Percentiles rank a stretch among this genome's conserved stretches.
Conservation (phyloP, 139 green algal species). For the Dunaliella primolecta region DNA sequence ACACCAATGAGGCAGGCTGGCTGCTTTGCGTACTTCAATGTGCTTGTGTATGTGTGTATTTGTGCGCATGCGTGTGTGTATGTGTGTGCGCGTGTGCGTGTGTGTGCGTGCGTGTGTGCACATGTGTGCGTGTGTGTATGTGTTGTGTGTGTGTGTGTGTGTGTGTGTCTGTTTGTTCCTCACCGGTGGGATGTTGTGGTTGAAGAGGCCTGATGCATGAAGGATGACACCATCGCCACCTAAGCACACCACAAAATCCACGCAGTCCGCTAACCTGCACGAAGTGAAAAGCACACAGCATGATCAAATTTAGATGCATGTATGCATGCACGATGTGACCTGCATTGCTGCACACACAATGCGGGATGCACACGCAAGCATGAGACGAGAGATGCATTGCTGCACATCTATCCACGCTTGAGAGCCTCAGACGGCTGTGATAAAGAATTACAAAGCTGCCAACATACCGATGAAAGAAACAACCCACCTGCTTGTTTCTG, state of each 20-base stretch:
- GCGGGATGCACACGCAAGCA: neutral
- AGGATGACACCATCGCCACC: slow-evolving; percentile 96
- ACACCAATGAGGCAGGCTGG: no score
- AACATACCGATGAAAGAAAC: no score
- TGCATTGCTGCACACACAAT: neutral
- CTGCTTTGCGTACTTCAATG: no score
- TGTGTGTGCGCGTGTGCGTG: neutral
- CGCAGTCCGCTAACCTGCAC: slow-evolving; percentile 59
- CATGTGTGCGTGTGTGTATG: neutral
- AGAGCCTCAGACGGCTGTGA: neutral
- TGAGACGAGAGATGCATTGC: neutral
- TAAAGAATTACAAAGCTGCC: no score
- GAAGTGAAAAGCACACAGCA: neutral
- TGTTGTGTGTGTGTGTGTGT: neutral
- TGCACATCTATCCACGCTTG: neutral
- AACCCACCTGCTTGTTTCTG: slow-evolving; percentile 48
- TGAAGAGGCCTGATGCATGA: slow-evolving; percentile 85
- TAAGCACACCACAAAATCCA: slow-evolving; percentile 97
- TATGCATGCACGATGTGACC: neutral
- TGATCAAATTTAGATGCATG: neutral
- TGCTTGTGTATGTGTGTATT: neutral
- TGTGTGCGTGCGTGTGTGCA: neutral
- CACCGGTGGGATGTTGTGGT: slow-evolving; percentile 49
- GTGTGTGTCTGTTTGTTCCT: neutral
- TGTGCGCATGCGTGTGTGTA: neutral